These are phyloP conservation scores for Teunomyces lycoperdinae DNA, from an alignment of 805 yeast genomes.

Conservation along the genomic window DNA sequence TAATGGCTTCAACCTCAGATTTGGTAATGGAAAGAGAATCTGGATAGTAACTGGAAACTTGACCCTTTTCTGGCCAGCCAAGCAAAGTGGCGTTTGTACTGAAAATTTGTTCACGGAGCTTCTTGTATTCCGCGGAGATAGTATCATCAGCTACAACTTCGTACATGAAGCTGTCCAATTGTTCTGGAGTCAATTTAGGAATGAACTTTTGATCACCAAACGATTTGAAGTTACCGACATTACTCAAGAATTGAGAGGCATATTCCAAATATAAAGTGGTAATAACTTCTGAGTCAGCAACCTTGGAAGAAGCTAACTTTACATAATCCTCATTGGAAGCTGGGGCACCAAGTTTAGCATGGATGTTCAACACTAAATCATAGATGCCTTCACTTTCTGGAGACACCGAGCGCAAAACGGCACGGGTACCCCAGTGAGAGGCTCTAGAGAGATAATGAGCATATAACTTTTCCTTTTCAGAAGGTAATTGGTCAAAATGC, in stretches of 20 bases:
- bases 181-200: conserved; percentile 53
- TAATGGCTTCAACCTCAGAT: conserved; percentile 63
- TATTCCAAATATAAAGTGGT: conserved; percentile 59
- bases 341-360: conserved; percentile 49
- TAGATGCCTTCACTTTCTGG: conserved; percentile 76
- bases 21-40: conserved; percentile 45
- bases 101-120: conserved; percentile 50
- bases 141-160: conserved; percentile 35
- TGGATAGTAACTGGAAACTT: conserved; percentile 70
- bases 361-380: conserved; percentile 64
- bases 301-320: conserved; percentile 25
- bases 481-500: conserved; percentile 64
- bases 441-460: conserved; percentile 86
- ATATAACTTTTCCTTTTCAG: conserved; percentile 55
- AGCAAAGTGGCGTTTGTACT: conserved; percentile 50
- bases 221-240: conserved; percentile 77
- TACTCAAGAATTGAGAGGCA: conserved; percentile 70
- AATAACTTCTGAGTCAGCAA: conserved; percentile 31
- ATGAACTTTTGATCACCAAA: conserved; percentile 88
- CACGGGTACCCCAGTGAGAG: conserved; percentile 79
- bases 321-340: conserved; percentile 35
- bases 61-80: conserved; percentile 80
- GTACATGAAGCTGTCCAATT: conserved; percentile 49
- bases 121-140: conserved; percentile 34
- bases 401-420: conserved; percentile 75